A percentile compares a stretch with the other conserved stretches of the same genome.
These are phyloP conservation scores for Heritiera littoralis DNA, from an alignment of 345 rosid species.

Conservation along the genomic window DNA sequence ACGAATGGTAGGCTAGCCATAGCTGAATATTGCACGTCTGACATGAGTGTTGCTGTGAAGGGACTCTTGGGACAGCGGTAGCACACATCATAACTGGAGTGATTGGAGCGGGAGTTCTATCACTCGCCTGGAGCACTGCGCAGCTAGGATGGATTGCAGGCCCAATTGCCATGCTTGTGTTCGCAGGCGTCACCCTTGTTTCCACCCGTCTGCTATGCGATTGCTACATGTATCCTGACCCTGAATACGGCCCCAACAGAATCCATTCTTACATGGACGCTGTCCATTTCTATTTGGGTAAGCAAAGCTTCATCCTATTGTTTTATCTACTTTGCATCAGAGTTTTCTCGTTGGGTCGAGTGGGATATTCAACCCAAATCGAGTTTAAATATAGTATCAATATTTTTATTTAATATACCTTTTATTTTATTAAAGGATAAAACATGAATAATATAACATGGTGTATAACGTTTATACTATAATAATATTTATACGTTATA, in stretches of 20 bases:
- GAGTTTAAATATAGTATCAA: too few relatives aligned
- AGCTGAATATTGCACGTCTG: too few relatives aligned
- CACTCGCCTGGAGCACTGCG: conserved; percentile 72
- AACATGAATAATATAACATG: too few relatives aligned
- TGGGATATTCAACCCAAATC: too few relatives aligned
- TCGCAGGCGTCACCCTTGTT: conserved; percentile 36
- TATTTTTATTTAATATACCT: too few relatives aligned
- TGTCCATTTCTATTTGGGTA: background rate
- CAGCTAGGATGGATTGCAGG: conserved; percentile 80
- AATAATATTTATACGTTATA: too few relatives aligned
- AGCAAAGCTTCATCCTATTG: background rate
- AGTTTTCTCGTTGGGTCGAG: too few relatives aligned
- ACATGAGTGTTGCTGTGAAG: conserved; percentile 28
- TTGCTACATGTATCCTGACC: conserved; percentile 57
- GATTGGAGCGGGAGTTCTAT: conserved; percentile 79
- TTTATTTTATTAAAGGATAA: too few relatives aligned
- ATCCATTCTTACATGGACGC: background rate
- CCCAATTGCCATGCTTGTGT: conserved; percentile 40
- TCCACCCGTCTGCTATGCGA: conserved; percentile 31
- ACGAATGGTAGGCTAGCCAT: too few relatives aligned
- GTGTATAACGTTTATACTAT: too few relatives aligned
- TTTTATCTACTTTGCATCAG: too few relatives aligned
- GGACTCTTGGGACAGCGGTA: conserved; percentile 60
- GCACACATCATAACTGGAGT: conserved; percentile 77
- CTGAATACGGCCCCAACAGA: conserved; percentile 17